Conservation (phyloP, 148 eudicot genomes). For the Rhododendron williamsianum region DNA sequence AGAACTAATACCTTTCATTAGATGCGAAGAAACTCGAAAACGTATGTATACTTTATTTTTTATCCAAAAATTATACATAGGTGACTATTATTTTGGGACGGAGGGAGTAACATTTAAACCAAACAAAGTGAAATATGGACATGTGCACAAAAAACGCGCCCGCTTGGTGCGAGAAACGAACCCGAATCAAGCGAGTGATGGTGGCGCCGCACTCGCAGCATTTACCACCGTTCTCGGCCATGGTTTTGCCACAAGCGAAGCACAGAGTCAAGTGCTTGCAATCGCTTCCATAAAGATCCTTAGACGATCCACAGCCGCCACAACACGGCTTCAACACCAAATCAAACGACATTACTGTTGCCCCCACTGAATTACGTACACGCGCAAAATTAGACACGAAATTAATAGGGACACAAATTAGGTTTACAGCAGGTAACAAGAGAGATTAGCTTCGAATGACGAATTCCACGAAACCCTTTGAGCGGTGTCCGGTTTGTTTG, state of each 20-base stretch:
- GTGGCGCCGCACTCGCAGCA: slow-evolving; percentile 69
- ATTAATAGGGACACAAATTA: background rate
- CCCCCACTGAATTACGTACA: background rate
- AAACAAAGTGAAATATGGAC: background rate
- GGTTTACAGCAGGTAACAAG: background rate
- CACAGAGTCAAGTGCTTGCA: slow-evolving; percentile 93
- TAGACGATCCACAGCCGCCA: slow-evolving; percentile 50
- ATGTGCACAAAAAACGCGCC: background rate
- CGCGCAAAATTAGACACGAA: background rate
- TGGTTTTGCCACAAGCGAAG: slow-evolving; percentile 54
- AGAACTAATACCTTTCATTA: too few relatives aligned
- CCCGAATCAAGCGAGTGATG: slow-evolving; percentile 74
- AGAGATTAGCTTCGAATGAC: background rate
- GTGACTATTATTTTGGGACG: too few relatives aligned
- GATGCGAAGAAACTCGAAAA: too few relatives aligned
- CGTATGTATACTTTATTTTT: too few relatives aligned
- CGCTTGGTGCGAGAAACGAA: slow-evolving; percentile 12
- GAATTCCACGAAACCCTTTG: background rate
- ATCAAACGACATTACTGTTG: slow-evolving; percentile 49
- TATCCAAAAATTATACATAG: too few relatives aligned
- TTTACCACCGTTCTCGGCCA: slow-evolving; percentile 58
- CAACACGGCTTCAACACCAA: slow-evolving; percentile 64
- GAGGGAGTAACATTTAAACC: background rate
- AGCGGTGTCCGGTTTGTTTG: background rate
- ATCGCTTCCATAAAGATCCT: slow-evolving; percentile 73